Base-by-base conservation (phyloP, 2,329 filamentous ascomycete genomes). In the Biscogniauxia sp. region DNA sequence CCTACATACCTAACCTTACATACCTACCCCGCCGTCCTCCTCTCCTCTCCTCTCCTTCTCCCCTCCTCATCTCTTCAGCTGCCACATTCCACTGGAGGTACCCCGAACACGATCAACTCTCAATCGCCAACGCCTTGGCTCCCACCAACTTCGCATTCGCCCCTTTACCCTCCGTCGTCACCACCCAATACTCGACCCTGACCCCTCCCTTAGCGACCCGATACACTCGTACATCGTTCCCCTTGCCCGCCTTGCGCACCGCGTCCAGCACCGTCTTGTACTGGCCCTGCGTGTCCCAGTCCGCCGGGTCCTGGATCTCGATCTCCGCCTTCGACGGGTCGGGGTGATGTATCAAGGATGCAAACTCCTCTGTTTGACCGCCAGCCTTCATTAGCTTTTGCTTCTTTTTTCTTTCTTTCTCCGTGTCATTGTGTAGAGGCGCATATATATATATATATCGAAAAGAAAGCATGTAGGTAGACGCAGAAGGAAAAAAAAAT, bases 181-280 rank as follows among this genome's bases (percentile, higher is more conserved):
- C 78, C 61, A 97, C 79, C 83, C 88, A 97, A 75, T 96, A 96
- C 77, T 96, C 91, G 15, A 82, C 81, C 72, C 89, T 83, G 25
- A 87, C 85, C 13, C 79, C 79, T 52, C 84, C 86, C 68, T 85
- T 80, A 61, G 82, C 78, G 8, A 96, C 86, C 57, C 84, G 81
- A 71, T 95, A 97, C 20, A 96, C 87, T 72, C 88, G 85, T 56
- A 94, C 84, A 64, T 91, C 88, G 62, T 81, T 83, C 1, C 89
- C 86, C 72, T 82, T 79, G 20, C 82, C 83, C 15, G 83, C 87
- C 72, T 85, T 79, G 65, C 83, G 82, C 54, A 93, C 88, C 15
- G 90, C 90, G 41, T 90, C 84, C 2, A 93, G 75, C 37, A 94
- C 77, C 15, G 84, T 80, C 61, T 78, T 79, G 73, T 97, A 97